Base-by-base conservation (phyloP, 371 early-diverging fungal genomes). In the Mortierella sp. region DNA sequence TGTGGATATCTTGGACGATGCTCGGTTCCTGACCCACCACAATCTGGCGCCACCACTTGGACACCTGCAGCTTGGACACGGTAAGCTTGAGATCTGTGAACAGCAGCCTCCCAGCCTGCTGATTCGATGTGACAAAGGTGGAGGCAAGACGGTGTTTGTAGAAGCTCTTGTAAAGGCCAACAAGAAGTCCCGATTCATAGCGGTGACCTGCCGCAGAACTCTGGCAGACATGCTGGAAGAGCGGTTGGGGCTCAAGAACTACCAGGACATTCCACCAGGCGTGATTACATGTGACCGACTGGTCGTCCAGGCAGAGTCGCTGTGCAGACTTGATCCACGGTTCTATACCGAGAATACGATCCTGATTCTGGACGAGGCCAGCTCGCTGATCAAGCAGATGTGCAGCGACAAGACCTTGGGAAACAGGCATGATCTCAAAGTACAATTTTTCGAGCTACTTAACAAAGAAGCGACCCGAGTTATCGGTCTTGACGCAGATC, bases 91-190 rank as follows among this genome's bases (percentile, higher is more conserved):
- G 8, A 78, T 42, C 6, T 21, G 13, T 26, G 1, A 38, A 26
- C 60, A 78, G 24, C 55, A 74, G 71, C 75, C 54, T 38, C 75
- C 79, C 70, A 79, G 79, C 47, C 74, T 79, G 70, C 6, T 79
- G 60, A 74, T 79, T 45, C 55, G 71, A 70, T 70, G 48, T n/a
- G 79, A 63, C 60, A 79, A 71, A 21, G 75, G 79, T 14, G 57
- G 57, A 1, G 74, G 74, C 44, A 79, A 79, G 60, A 74, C 79
- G 19, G 70, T 68, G n/a, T 79, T 24, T 9, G 0, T 5, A 6
- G 79, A 74, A 74, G n/a, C 0, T 2, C 75, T 74, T 57, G 58
- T 79, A 7, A 34, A 57, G 21, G 75, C 57, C 11, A 74, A 79
- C 54, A 74, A 79, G 34, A 28, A 55, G 9, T 74, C 47, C 54